Conservation (phyloP, 371 early-diverging fungal genomes). For the Syncephalastrum monosporum region DNA sequence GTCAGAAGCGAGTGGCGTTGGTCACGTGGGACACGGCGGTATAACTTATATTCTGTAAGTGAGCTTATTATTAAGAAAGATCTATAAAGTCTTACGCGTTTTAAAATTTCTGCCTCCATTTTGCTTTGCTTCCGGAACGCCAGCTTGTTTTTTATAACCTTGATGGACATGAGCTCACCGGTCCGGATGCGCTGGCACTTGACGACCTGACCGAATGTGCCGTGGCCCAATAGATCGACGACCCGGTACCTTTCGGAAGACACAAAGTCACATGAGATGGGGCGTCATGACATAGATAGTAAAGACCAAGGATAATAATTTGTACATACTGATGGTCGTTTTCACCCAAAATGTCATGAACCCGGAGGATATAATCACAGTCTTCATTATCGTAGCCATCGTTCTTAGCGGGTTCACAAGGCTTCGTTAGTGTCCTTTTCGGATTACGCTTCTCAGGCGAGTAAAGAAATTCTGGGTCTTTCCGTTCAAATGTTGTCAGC, state of each 20-base stretch:
- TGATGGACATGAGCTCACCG: constrained; percentile 88
- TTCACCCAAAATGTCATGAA: constrained; percentile 88
- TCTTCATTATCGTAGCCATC: constrained; percentile 94
- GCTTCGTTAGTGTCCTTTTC: constrained; percentile 12
- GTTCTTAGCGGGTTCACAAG: constrained; percentile 83
- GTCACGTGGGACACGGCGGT: constrained; percentile 67
- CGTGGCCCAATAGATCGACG: constrained; percentile 91
- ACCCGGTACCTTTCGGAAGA: constrained; percentile 68
- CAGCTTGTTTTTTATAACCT: constrained; percentile 94
- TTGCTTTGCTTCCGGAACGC: constrained; percentile 91
- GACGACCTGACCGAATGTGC: constrained; percentile 98
- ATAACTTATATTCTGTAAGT: background rate
- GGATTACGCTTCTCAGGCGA: constrained; percentile 5
- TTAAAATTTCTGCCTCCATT: constrained; percentile 90
- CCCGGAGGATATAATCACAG: constrained; percentile 92
- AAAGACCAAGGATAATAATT: background rate
- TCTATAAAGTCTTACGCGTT: constrained; percentile 47
- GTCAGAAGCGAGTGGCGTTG: constrained; percentile 81
- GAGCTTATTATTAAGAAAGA: too few relatives aligned
- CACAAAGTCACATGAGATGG: background rate
- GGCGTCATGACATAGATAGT: background rate
- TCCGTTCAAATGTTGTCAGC: constrained; percentile 6
- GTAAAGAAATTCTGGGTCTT: constrained; percentile 15
- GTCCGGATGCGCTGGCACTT: constrained; percentile 87
- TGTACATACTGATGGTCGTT: constrained; percentile 67